These are phyloP conservation scores for Blastobotrys elegans DNA, from an alignment of 1,139 yeast genomes.

Conservation along the genomic window DNA sequence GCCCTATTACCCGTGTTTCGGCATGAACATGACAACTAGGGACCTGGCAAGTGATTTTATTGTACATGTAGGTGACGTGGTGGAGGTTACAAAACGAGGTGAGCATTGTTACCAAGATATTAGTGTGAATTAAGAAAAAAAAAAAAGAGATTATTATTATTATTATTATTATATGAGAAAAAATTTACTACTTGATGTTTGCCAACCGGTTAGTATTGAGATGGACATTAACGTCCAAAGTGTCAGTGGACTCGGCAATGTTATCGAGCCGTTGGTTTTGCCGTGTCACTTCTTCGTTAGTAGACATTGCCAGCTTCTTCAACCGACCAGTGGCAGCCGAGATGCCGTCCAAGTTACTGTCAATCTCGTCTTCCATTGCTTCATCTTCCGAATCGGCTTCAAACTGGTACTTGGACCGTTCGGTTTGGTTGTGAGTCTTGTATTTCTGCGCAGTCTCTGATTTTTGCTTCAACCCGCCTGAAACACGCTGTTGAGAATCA, in stretches of 20 bases:
- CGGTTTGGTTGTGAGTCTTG: conserved; percentile 28
- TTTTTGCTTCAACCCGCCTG: conserved; percentile 36
- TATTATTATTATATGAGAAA: background rate
- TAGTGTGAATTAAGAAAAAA: background rate
- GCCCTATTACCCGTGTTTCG: conserved; percentile 36
- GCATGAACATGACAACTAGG: conserved; percentile 35
- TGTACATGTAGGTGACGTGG: conserved; percentile 31
- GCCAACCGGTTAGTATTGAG: conserved; percentile 42
- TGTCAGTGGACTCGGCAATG: conserved; percentile 50
- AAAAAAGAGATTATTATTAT: too few species aligned
- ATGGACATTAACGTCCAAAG: conserved; percentile 49
- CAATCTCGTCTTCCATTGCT: conserved; percentile 55
- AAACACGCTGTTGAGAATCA: conserved; percentile 48
- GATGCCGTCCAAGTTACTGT: conserved; percentile 48
- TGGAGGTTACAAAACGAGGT: conserved; percentile 25
- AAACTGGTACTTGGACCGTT: conserved; percentile 47
- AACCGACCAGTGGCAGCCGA: conserved; percentile 45
- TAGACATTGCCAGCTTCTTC: conserved; percentile 46
- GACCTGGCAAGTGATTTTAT: conserved; percentile 27
- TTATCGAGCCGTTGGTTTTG: conserved; percentile 50
- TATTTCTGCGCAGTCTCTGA: conserved; percentile 36
- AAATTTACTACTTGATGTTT: conserved; percentile 31
- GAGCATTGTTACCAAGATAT: conserved; percentile 17
- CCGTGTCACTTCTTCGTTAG: conserved; percentile 47
- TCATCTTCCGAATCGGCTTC: conserved; percentile 60